A percentile compares a stretch with the other conserved stretches of the same genome.
These are phyloP conservation scores for Ogataea ganodermae DNA, from an alignment of 805 yeast species.

Conservation along the genomic window DNA sequence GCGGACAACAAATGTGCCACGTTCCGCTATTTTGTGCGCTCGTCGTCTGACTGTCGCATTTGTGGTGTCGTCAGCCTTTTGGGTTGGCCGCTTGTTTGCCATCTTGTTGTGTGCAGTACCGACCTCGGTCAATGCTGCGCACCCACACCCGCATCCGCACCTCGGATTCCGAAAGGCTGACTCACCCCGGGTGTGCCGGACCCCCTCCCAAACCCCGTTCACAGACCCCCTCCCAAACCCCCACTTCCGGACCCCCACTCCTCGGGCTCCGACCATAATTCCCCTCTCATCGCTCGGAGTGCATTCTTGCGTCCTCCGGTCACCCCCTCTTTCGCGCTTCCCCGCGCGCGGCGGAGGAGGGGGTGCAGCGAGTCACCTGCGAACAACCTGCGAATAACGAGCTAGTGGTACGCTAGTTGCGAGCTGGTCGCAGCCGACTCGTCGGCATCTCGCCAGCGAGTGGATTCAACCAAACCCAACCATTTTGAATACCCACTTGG, in stretches of 20 bases:
- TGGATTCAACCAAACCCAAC: too few species aligned
- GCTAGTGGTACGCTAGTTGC: background rate
- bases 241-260: conserved; percentile 1
- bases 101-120: background rate
- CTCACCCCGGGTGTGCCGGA: conserved; percentile 1
- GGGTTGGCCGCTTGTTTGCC: too few species aligned
- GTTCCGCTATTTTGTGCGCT: too few species aligned
- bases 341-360: conserved; percentile 3
- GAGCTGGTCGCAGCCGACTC: too few species aligned
- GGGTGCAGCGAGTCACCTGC: background rate
- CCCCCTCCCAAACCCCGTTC: background rate
- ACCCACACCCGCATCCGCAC: too few species aligned
- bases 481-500: too few species aligned
- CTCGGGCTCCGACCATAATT: background rate
- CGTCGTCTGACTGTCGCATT: too few species aligned
- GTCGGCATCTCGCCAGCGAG: too few species aligned
- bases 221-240: background rate
- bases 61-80: too few species aligned
- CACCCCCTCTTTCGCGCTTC: background rate
- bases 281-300: conserved; percentile 4
- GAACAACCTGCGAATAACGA: background rate
- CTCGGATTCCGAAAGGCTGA: background rate
- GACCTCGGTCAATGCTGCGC: too few species aligned
- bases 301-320: conserved; percentile 6
- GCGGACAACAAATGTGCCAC: too few species aligned